phyloP scores from a whole-genome alignment of 2,329 filamentous ascomycete species.

The Sclerotinia subarctica region DNA sequence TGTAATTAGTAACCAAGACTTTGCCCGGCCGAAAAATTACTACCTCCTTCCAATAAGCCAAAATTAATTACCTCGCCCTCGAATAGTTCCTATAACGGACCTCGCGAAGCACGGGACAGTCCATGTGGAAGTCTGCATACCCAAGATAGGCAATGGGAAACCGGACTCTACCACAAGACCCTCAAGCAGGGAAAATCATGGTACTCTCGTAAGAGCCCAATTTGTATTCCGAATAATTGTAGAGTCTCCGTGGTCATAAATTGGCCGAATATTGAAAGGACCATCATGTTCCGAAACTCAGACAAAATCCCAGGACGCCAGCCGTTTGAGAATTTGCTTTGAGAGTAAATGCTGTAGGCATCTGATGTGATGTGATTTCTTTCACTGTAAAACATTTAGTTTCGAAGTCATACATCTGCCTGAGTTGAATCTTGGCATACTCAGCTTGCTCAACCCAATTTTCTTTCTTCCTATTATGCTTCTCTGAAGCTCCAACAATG shows the following conservation, averaged over 20 bases:
- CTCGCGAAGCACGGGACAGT: slow-evolving; percentile 2
- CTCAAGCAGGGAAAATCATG: background rate
- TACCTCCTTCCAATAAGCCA: background rate
- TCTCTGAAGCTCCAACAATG: background rate
- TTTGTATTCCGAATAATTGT: background rate
- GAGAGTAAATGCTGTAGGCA: background rate
- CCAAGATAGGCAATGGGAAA: background rate
- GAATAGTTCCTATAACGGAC: background rate
- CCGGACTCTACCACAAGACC: background rate
- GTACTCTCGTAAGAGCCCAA: background rate
- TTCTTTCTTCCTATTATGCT: background rate
- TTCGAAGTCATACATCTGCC: background rate
- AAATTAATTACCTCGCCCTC: background rate
- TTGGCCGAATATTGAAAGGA: background rate
- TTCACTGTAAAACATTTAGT: slow-evolving; percentile 14
- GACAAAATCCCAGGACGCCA: background rate
- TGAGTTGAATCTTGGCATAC: slow-evolving; percentile 1
- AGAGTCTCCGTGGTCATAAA: background rate
- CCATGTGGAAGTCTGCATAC: slow-evolving; percentile 9
- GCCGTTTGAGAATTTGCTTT: background rate
- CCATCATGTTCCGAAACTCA: background rate
- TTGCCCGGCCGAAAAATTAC: background rate
- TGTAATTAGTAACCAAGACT: slow-evolving; percentile 12
- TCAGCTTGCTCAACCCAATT: background rate
- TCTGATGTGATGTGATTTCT: background rate